Percentiles rank a stretch among this genome's conserved stretches.
phyloP scores from a whole-genome alignment of 352 stramenopile genomes.

The Pythium insidiosum region DNA sequence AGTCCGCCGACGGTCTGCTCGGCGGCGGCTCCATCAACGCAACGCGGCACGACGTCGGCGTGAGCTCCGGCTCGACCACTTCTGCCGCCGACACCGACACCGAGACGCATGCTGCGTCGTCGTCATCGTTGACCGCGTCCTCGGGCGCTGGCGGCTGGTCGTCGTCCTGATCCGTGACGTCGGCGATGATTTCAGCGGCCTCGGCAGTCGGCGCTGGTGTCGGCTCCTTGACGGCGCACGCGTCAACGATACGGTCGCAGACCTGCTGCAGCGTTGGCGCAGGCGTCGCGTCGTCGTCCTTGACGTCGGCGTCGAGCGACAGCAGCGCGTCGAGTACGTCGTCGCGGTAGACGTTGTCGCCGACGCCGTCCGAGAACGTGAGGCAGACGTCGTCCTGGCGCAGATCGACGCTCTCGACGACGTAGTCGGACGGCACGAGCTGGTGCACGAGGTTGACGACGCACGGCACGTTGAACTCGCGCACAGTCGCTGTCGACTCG shows the following conservation, averaged over 20 bases:
- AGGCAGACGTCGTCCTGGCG: slow-evolving; percentile 48
- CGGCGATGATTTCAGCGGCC: not conserved
- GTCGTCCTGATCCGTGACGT: not conserved
- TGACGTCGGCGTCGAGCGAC: slow-evolving; percentile 6
- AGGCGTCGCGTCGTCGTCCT: slow-evolving; percentile 5
- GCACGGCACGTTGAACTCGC: slow-evolving; percentile 76
- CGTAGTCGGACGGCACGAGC: slow-evolving; percentile 42
- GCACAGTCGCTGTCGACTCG: slow-evolving; percentile 54
- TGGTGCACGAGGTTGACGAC: slow-evolving; percentile 56
- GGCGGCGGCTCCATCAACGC: not conserved
- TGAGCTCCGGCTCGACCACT: not conserved
- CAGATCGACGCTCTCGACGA: slow-evolving; percentile 60
- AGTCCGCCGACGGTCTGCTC: no score
- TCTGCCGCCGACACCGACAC: not conserved
- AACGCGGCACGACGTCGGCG: not conserved
- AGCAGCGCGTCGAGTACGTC: slow-evolving; percentile 28
- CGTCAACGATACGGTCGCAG: slow-evolving; percentile 39
- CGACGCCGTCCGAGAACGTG: slow-evolving; percentile 70
- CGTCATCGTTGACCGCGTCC: not conserved
- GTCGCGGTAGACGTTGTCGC: slow-evolving; percentile 78
- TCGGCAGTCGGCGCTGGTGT: not conserved
- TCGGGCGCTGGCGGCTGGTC: not conserved
- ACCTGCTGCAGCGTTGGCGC: slow-evolving; percentile 38
- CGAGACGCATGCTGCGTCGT: not conserved
- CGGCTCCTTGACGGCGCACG: slow-evolving; percentile 1